Base-by-base conservation (phyloP, 1,284 basidiomycete genomes). In the Anthracocystis walkeri region DNA sequence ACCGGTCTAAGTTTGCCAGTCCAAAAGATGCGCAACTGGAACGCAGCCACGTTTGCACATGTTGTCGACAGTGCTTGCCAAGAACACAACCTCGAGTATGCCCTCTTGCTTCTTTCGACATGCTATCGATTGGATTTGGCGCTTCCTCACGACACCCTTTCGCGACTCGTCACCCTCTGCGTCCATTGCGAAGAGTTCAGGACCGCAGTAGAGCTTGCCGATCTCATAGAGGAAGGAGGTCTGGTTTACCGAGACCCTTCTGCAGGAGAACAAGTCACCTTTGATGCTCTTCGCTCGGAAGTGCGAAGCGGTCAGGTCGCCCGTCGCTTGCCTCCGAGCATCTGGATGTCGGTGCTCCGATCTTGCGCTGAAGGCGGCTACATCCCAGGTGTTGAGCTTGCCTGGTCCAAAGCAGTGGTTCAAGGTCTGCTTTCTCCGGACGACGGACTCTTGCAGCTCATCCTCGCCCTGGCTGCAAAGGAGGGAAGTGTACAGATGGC, bases 311-410 rank as follows among this genome's bases (percentile, higher is more conserved):
- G 66, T 8, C 54, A 61, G 25, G 60, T 76, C 1, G 58, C 77
- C 0, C 60, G 57, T 16, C 61, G 54, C 3, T 45, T 76, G 23
- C 23, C 68, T 3, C 74, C 74, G 0, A 73, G 74, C 42, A 48
- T 70, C 14, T 82, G 80, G 79, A 81, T 82, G 74, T 51, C 68
- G 11, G 59, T 79, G 16, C 66, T 83, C 31, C 65, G 78, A 11
- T 52, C 57, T 1, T 81, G 75, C 35, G 79, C 80, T 14, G 66
- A 75, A 31, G 65, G 65, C 1, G 66, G 68, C 44, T 79, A 76
- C 46, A 18, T 77, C 10, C 72, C 76, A 8, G 82, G 71, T 6
- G 62, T 81, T 4, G 65, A 74, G 20, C 62, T 75, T 16, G 75
- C 80, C 7, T 83, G 82, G 82, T 55, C 75, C 7, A 59, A 54